These are phyloP conservation scores for Pulveroboletus sp. DNA, from an alignment of 768 basidiomycete species.

Conservation along the genomic window DNA sequence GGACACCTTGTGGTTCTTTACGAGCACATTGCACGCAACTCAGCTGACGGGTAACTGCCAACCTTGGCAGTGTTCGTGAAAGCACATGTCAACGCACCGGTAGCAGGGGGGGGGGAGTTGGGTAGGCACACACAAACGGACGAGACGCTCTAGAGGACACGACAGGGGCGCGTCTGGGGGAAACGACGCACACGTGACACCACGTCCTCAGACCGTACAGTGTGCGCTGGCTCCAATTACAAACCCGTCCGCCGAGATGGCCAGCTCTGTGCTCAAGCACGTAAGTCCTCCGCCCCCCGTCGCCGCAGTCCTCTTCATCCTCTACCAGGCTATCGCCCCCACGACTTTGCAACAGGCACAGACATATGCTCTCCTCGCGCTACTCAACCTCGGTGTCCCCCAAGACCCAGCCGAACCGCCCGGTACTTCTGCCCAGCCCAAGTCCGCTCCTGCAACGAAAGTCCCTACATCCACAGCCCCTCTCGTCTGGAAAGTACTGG, in stretches of 20 bases:
- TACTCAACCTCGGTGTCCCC: conserved; percentile 73
- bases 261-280: conserved; percentile 43
- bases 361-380: conserved; percentile 73
- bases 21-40: conserved; percentile 14
- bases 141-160: background rate
- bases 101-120: background rate
- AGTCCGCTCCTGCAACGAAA: conserved; percentile 42
- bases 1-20: background rate
- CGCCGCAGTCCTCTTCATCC: conserved; percentile 24
- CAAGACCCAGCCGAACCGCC: conserved; percentile 34
- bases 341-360: conserved; percentile 83
- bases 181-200: conserved; percentile 23
- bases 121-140: background rate
- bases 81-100: background rate
- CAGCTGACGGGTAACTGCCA: background rate
- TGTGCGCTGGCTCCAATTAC: background rate
- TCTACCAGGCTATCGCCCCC: conserved; percentile 36
- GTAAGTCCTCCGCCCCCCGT: conserved; percentile 23
- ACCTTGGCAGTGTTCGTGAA: background rate
- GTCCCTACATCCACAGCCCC: conserved; percentile 54
- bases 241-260: conserved; percentile 29
- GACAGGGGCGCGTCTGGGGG: too few relatives aligned
- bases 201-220: background rate
- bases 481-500: conserved; percentile 93
- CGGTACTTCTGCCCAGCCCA: conserved; percentile 11